phyloP scores from a whole-genome alignment of 1,284 basidiomycete species.

The Trichosporon ovoides region DNA sequence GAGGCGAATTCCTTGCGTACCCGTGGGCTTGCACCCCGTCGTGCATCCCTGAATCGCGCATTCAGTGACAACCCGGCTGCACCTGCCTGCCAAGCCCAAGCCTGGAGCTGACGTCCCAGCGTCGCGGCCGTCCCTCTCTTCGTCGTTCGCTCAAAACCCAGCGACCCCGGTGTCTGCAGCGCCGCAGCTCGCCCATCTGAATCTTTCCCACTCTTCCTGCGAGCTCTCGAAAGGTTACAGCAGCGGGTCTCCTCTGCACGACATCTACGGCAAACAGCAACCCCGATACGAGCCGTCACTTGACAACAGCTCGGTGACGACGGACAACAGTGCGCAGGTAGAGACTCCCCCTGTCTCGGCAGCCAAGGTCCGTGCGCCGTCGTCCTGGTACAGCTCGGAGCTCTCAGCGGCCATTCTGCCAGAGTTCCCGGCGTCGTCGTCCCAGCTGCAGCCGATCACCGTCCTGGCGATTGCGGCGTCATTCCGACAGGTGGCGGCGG shows the following conservation, averaged over 20 bases:
- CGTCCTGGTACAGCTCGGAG: conserved; percentile 9
- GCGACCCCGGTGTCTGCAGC: conserved; percentile 5
- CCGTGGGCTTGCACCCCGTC: background rate
- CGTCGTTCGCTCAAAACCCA: conserved; percentile 9
- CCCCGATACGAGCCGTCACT: background rate
- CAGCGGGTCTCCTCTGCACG: background rate
- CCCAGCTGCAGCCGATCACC: conserved; percentile 28
- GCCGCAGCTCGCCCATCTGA: conserved; percentile 9
- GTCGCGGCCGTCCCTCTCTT: conserved; percentile 9
- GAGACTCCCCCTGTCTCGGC: background rate
- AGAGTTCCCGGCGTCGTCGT: conserved; percentile 25
- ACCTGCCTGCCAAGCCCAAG: background rate
- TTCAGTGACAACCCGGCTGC: background rate
- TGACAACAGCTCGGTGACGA: background rate
- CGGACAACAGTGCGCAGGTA: background rate
- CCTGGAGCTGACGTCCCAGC: conserved; percentile 3
- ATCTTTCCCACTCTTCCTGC: background rate
- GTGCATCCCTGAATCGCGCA: background rate
- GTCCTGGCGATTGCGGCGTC: conserved; percentile 21
- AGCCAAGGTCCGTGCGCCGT: background rate
- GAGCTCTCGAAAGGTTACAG: background rate
- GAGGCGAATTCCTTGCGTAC: background rate
- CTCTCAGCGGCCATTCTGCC: conserved; percentile 27
- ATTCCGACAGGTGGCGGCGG: background rate
- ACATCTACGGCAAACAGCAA: conserved; percentile 4